phyloP scores from a whole-genome alignment of 1,284 basidiomycete genomes.

The Puccinia coronata region DNA sequence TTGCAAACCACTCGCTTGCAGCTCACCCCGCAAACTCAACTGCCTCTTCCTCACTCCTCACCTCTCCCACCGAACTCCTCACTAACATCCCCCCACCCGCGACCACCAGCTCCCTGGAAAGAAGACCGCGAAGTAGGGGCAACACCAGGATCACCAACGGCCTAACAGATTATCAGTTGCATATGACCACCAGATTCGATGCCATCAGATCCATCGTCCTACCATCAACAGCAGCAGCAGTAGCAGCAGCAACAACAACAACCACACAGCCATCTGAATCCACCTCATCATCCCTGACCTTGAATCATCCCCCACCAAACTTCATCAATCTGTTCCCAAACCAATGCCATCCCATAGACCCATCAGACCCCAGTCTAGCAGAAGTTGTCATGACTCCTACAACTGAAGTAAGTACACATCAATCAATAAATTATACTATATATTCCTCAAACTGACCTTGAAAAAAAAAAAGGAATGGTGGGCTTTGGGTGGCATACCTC shows the following conservation, averaged over 20 bases:
- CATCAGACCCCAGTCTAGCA: neutral
- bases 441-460: neutral
- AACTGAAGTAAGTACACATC: slow-evolving; percentile 28
- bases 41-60: neutral
- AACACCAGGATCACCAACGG: slow-evolving; percentile 9
- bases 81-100: neutral
- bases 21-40: no score
- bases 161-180: slow-evolving; percentile 16
- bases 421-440: neutral
- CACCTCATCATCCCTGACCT: neutral
- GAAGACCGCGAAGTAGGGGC: slow-evolving; percentile 18
- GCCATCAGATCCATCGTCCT: neutral
- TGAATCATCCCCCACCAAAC: neutral
- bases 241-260: neutral
- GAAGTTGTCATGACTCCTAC: slow-evolving; percentile 49
- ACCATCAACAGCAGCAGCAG: neutral
- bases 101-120: neutral
- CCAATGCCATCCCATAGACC: neutral
- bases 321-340: slow-evolving; percentile 24
- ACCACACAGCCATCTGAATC: neutral
- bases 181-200: slow-evolving; percentile 36
- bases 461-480: slow-evolving; percentile 36
- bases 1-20: no score
- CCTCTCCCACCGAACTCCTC: neutral
- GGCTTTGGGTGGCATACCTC: slow-evolving; percentile 26